Percentiles rank a stretch among this genome's conserved stretches.
Conservation (phyloP, 2,329 filamentous ascomycete species). For the Cladorrhinum sp. region DNA sequence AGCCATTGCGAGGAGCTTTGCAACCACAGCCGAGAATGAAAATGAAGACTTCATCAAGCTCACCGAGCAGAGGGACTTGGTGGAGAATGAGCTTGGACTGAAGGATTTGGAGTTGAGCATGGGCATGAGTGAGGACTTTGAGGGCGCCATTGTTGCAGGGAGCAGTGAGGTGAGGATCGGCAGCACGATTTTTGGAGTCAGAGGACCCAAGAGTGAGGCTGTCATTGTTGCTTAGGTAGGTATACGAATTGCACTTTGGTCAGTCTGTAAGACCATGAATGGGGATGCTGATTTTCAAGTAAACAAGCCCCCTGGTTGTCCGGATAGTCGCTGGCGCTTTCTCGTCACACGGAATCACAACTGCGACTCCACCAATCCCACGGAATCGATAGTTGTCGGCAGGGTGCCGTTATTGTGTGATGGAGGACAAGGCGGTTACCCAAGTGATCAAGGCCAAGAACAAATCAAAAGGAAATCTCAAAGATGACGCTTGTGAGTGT, state of each 20-base stretch:
- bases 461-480: neutral
- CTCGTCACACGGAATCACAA: neutral
- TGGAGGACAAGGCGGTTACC: neutral
- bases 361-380: neutral
- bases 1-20: constrained; percentile 80
- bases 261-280: neutral
- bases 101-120: constrained; percentile 84
- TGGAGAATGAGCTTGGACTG: constrained; percentile 60
- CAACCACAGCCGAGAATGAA: constrained; percentile 69
- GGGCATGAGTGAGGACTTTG: constrained; percentile 98
- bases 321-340: neutral
- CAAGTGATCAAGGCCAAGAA: neutral
- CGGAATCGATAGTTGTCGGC: neutral
- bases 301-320: neutral
- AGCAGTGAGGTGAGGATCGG: constrained; percentile 89
- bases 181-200: constrained; percentile 86
- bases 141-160: constrained; percentile 77
- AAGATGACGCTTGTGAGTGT: too few relatives aligned
- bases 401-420: neutral
- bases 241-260: neutral
- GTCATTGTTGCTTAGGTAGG: constrained; percentile 53
- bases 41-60: constrained; percentile 85
- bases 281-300: neutral
- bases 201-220: constrained; percentile 76
- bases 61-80: constrained; percentile 65